These are phyloP conservation scores for Ilex paraguariensis DNA, from an alignment of 305 asterid genomes.

Conservation along the genomic window DNA sequence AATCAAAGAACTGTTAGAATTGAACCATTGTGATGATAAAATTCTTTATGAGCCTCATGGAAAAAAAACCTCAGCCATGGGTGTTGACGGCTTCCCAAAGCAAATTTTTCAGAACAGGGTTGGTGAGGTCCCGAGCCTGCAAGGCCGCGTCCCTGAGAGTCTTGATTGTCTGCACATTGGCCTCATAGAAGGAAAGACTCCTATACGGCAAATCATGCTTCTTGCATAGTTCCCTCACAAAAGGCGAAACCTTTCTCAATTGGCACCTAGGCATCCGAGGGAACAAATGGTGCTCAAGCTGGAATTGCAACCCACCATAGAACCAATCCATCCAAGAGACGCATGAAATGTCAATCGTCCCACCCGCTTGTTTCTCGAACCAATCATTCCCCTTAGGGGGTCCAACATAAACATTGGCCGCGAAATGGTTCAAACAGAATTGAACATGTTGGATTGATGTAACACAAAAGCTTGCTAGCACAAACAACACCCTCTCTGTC, in stretches of 20 bases:
- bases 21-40: too few relatives aligned
- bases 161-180: constrained; percentile 28
- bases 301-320: constrained; percentile 28
- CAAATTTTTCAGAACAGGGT: constrained; percentile 24
- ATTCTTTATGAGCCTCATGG: neutral
- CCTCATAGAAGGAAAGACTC: constrained; percentile 23
- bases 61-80: constrained; percentile 25
- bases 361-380: constrained; percentile 30
- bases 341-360: constrained; percentile 26
- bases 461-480: constrained; percentile 19
- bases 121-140: constrained; percentile 29
- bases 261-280: constrained; percentile 33
- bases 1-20: too few relatives aligned
- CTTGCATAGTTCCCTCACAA: constrained; percentile 24
- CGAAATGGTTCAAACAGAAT: constrained; percentile 31
- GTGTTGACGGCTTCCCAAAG: constrained; percentile 48
- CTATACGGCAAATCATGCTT: constrained; percentile 28
- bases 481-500: constrained; percentile 23
- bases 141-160: constrained; percentile 33
- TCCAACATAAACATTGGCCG: constrained; percentile 23
- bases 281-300: constrained; percentile 34
- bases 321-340: constrained; percentile 29
- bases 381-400: constrained; percentile 24
- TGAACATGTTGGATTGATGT: constrained; percentile 30
- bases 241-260: constrained; percentile 23